Evolutionary conservation across 495 filamentous ascomycete species (phyloP), one percentile per base, ranked within the genome.

Genomic region (Baudoinia panamericana): DNA sequence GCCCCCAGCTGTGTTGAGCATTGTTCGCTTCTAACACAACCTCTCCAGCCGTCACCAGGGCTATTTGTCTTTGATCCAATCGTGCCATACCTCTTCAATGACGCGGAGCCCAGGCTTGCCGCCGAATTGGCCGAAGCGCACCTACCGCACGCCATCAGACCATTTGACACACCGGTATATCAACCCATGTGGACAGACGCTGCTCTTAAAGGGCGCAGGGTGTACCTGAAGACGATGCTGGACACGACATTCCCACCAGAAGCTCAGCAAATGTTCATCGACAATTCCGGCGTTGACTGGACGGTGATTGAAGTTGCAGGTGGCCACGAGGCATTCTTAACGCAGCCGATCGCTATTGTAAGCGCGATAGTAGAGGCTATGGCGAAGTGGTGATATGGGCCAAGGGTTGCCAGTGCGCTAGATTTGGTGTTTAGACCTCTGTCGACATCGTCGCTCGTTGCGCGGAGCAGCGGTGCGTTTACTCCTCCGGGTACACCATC

Each of bases 401-500:
- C n/a, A n/a, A n/a, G n/a, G n/a, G n/a, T n/a, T n/a, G n/a, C n/a
- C n/a, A n/a, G n/a, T n/a, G n/a, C n/a, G n/a, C n/a, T n/a, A n/a
- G n/a, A n/a, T n/a, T n/a, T n/a, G n/a, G n/a, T n/a, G n/a, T n/a
- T n/a, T n/a, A n/a, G n/a, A n/a, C n/a, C n/a, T n/a, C n/a, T n/a
- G n/a, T 28, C 8, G 26, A 8, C 26, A 28, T n/a, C 26, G 26
- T 8, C 26, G 26, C 26, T n/a, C 26, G 31, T 8, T 8, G 31
- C 7, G 31, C 31, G 15, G 8, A 16, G 10, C 16, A 8, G 10
- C 31, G 9, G 7, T 10, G 37, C 23, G 5, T n/a, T n/a, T 41
- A 30, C 22, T 46, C 45, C 27, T 55, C 54, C 4, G 52, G 54
- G 48, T 57, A 57, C 30, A 56, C 55, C 56, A 53, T 58, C 41